phyloP scores from a whole-genome alignment of 1,284 basidiomycete genomes.

The Anthracocystis setariae region DNA sequence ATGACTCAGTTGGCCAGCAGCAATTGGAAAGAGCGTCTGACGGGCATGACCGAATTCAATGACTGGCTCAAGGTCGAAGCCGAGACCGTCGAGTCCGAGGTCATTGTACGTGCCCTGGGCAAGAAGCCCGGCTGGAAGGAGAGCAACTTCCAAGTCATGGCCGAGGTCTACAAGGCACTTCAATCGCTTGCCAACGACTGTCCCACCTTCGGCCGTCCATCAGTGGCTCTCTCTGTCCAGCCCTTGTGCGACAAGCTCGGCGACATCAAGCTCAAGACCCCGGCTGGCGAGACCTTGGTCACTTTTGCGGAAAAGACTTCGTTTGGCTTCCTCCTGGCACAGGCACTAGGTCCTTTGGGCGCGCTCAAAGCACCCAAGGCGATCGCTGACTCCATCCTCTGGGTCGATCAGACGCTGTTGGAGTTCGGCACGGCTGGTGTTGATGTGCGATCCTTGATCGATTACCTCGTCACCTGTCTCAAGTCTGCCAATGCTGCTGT shows the following conservation, averaged over 20 bases:
- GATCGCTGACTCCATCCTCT: slow-evolving; percentile 87
- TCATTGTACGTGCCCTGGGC: slow-evolving; percentile 86
- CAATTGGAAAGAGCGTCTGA: slow-evolving; percentile 92
- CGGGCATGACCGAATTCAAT: slow-evolving; percentile 85
- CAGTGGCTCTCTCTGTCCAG: slow-evolving; percentile 82
- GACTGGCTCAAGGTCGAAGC: slow-evolving; percentile 81
- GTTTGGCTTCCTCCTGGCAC: slow-evolving; percentile 89
- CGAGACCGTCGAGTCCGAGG: slow-evolving; percentile 82
- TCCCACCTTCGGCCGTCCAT: slow-evolving; percentile 85
- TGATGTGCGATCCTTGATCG: slow-evolving; percentile 83
- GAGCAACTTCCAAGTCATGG: slow-evolving; percentile 88
- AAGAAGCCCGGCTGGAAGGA: slow-evolving; percentile 95
- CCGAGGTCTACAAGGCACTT: slow-evolving; percentile 61
- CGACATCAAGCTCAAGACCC: slow-evolving; percentile 95
- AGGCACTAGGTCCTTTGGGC: slow-evolving; percentile 70
- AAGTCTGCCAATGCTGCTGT: slow-evolving; percentile 95
- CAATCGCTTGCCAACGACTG: slow-evolving; percentile 79
- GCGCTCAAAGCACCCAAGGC: slow-evolving; percentile 89
- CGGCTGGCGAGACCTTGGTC: slow-evolving; percentile 87
- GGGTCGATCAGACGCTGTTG: slow-evolving; percentile 86
- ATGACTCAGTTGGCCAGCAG: slow-evolving; percentile 80
- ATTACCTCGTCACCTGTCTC: slow-evolving; percentile 86
- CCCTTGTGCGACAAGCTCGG: slow-evolving; percentile 94
- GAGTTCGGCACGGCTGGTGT: slow-evolving; percentile 94
- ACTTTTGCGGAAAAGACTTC: slow-evolving; percentile 91